Evolutionary conservation across 108 stramenopile genomes (phyloP).

Genomic region (Skeletonema costatum): DNA sequence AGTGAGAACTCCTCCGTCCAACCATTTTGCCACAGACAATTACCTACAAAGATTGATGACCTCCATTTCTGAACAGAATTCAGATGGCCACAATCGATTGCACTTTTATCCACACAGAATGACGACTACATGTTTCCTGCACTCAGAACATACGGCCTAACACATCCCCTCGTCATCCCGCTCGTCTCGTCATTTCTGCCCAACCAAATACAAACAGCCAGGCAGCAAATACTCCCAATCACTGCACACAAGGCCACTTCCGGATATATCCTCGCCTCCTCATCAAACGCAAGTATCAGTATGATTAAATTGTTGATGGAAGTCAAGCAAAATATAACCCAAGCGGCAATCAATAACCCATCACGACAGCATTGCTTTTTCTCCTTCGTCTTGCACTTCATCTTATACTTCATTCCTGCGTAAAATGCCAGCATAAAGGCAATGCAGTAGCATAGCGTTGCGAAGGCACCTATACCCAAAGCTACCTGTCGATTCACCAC

Average conservation of each 20-base stretch:
- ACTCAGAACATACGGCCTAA: neutral
- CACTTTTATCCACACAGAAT: neutral
- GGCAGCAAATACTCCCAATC: neutral
- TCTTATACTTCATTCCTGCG: slow-evolving; percentile 20
- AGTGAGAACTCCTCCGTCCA: no score
- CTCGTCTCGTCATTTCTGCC: slow-evolving; percentile 22
- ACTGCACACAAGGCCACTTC: slow-evolving; percentile 10
- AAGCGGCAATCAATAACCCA: slow-evolving; percentile 13
- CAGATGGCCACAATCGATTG: neutral
- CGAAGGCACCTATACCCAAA: slow-evolving; percentile 3
- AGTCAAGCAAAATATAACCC: slow-evolving; percentile 15
- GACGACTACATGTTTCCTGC: neutral
- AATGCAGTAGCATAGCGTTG: slow-evolving; percentile 5
- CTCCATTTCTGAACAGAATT: no score
- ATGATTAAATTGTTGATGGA: slow-evolving; percentile 14
- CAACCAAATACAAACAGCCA: slow-evolving; percentile 27
- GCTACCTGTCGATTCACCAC: slow-evolving; percentile 1
- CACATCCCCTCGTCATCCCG: neutral
- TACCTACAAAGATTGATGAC: no score
- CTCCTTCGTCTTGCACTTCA: neutral
- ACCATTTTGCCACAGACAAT: no score
- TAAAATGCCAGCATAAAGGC: neutral
- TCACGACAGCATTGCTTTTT: slow-evolving; percentile 12
- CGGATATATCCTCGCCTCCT: slow-evolving; percentile 10
- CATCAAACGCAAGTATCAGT: slow-evolving; percentile 23